A percentile compares a stretch with the other conserved stretches of the same genome.
phyloP scores from a whole-genome alignment of 2,329 filamentous ascomycete genomes.

The Pseudogymnoascus sp. region DNA sequence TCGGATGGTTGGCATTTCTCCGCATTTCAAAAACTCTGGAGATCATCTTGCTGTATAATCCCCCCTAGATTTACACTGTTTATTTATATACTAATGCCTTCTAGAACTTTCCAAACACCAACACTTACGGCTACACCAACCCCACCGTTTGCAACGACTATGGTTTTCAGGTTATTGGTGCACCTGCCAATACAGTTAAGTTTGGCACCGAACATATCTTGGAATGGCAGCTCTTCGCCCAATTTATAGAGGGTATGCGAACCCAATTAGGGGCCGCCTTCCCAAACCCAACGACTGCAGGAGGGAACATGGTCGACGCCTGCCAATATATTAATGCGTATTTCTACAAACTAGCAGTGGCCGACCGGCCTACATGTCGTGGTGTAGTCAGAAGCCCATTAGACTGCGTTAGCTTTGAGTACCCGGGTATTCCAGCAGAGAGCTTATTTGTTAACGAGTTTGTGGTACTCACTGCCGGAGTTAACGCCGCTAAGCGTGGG shows the following conservation, averaged over 20 bases:
- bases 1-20: not conserved
- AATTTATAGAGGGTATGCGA: not conserved
- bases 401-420: not conserved
- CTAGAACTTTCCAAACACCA: not conserved
- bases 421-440: not conserved
- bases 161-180: not conserved
- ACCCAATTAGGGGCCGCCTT: not conserved
- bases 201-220: not conserved
- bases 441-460: not conserved
- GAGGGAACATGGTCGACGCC: not conserved
- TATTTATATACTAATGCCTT: not conserved
- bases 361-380: not conserved
- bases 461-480: not conserved
- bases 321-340: not conserved
- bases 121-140: not conserved
- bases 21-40: not conserved
- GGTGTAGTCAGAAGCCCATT: not conserved
- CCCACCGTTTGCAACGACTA: not conserved
- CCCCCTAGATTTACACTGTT: not conserved
- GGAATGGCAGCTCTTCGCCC: not conserved
- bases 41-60: not conserved
- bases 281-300: not conserved
- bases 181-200: not conserved
- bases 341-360: not conserved
- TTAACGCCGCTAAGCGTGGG: not conserved